Base-by-base conservation (phyloP, 352 stramenopile species). In the Aphanomyces euteiches region DNA sequence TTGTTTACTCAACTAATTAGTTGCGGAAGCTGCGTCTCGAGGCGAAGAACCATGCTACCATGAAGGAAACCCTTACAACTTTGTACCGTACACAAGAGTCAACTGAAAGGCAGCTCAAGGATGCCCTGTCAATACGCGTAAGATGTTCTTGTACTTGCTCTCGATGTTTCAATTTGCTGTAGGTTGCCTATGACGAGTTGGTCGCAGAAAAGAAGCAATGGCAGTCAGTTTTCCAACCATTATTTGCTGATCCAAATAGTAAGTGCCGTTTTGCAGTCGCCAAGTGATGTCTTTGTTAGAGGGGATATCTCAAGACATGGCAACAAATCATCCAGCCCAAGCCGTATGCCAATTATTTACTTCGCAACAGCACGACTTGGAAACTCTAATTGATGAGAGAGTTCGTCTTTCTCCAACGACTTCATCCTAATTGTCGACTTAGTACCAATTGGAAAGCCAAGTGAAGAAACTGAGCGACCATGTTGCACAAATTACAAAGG, bases 371-470 rank as follows among this genome's bases (percentile, higher is more conserved):
- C 82, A 85, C 59, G 80, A 81, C 6, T 85, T 85, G 19, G 82
- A 89, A 40, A 79, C 84, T 41, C 67, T 89, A 12, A 82, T 79
- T 38, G 78, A 87, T 48, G 78, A 87, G 67, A 86, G 87, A 41
- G 77, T 60, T 64, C 19, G 6, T 48, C n/a, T 1, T 53, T 13
- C 17, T 12, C 50, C 10, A 8, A 28, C 17, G 50, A 58, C 28
- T 28, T 28, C 50, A 28, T 28, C 28, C 28, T 28, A 28, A 28
- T 28, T 28, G 28, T 28, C 28, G 8, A 39, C 7, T 3, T 70
- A 79, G 17, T 74, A 69, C 5, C 75, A 78, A 15, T 68, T 89
- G 12, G 78, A 87, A 64, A 79, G 81, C 43, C 81, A 85, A 28
- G 78, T 77, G 48, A 74, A 84, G 57, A 79, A 80, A 47, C 73